Evolutionary conservation across 2,329 filamentous ascomycete species (phyloP), one percentile per base, ranked within the genome.

Genomic region (Colletotrichum melonis): DNA sequence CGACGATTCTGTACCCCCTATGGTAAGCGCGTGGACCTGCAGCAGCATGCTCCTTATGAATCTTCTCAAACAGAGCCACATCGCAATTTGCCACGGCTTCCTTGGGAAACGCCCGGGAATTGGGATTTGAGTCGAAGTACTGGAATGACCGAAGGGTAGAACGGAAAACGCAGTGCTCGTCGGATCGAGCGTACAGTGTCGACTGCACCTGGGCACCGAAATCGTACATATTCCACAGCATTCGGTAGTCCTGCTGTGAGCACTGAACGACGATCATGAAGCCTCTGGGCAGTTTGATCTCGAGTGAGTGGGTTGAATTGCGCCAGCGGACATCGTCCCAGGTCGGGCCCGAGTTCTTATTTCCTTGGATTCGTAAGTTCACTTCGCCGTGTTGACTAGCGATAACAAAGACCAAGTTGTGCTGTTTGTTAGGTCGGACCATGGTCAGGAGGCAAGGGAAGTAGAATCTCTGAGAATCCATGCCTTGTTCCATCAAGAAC

Each of bases 261-360:
- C 95, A 92, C 75, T 93, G 91, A 22, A 97, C 84, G 24, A 89
- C 89, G 55, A 97, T 83, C 71, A 92, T 85, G 78, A 97, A 96
- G 1, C 94, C 94, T 76, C 94, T 91, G 1, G 94, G 93, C 22
- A 98, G 84, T 73, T 89, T 90, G 49, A 97, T 81, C 24, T 92
- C 90, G 69, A 98, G 87, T 0, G 89, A 88, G 73, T 87, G 89
- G 7, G 88, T 87, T 60, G 93, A 91, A 22, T 92, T 88, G 70
- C 92, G 92, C 95, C 95, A 98, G 55, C 90, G 88, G 5, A 97
- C 89, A 79, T 97, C 93, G 7, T 94, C 90, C 95, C 95, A 98
- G 0, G 90, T 92, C 1, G 93, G 90, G 0, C 93, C 93, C 7
- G 86, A 84, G 75, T 89, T 91, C 77, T 91, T 91, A 78, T 92